Conservation (phyloP, 495 filamentous ascomycete genomes). For the Baudoinia panamericana region DNA sequence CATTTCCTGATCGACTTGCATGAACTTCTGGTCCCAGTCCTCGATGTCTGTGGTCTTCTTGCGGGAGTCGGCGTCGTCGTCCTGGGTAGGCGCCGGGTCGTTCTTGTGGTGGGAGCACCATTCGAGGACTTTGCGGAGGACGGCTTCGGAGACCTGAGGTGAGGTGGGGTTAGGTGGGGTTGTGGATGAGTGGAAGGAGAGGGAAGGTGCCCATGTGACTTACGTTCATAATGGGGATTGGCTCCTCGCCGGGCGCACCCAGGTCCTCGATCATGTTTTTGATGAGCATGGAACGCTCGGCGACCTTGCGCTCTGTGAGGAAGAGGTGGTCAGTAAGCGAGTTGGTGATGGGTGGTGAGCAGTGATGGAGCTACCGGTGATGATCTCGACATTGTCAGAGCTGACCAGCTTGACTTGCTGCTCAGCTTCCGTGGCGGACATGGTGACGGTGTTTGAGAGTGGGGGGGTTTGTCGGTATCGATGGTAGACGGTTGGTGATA, state of each 20-base stretch:
- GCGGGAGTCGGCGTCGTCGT: constrained; percentile 84
- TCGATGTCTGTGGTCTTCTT: constrained; percentile 99
- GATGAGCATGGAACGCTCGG: constrained; percentile 85
- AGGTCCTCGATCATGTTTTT: constrained; percentile 97
- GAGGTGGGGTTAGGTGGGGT: constrained; percentile 14
- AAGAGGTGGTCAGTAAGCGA: constrained; percentile 7
- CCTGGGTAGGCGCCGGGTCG: constrained; percentile 60
- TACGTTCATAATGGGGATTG: constrained; percentile 82
- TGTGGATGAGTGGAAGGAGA: constrained; percentile 6
- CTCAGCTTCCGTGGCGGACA: constrained; percentile 9
- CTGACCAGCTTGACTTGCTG: constrained; percentile 18
- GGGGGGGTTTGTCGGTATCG: not conserved
- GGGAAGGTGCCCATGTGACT: constrained; percentile 23
- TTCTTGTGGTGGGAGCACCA: constrained; percentile 92
- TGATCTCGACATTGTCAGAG: constrained; percentile 19
- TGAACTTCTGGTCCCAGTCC: constrained; percentile 99
- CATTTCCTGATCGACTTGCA: constrained; percentile 99
- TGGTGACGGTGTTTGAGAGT: constrained; percentile 5
- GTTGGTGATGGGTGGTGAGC: too few relatives aligned
- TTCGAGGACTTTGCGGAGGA: constrained; percentile 89
- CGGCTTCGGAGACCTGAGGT: constrained; percentile 77
- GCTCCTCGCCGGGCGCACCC: constrained; percentile 46
- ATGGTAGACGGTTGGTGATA: not conserved
- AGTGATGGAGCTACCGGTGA: constrained; percentile 5
- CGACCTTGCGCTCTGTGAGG: constrained; percentile 59